Conservation (phyloP, 176 grass and related monocot genomes). For the Cocos nucifera region DNA sequence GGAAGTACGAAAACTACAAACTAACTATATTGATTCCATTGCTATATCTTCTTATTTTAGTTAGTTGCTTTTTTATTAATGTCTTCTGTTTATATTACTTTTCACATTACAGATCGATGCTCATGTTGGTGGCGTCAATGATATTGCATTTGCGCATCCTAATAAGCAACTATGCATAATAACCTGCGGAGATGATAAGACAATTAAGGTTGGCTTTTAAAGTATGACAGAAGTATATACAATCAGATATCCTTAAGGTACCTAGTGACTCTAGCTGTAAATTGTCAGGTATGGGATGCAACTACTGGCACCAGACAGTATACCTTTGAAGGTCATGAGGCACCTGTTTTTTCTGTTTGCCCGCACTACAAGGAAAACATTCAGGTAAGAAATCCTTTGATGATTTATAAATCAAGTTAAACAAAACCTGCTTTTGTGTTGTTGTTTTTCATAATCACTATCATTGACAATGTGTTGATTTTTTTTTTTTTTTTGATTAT, state of each 20-base stretch:
- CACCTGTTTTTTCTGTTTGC: constrained; percentile 97
- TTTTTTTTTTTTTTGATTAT: constrained; percentile 11
- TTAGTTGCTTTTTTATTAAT: constrained; percentile 17
- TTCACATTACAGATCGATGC: constrained; percentile 72
- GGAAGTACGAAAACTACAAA: constrained; percentile 43
- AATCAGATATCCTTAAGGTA: constrained; percentile 3
- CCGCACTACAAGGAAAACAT: constrained; percentile 96
- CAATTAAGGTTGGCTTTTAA: constrained; percentile 57
- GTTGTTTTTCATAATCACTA: constrained; percentile 1
- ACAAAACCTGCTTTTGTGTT: no score
- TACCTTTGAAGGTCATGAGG: constrained; percentile 95
- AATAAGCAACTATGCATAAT: constrained; percentile 96
- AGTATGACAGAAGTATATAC: constrained; percentile 1
- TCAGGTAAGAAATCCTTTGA: constrained; percentile 33
- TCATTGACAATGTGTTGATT: neutral
- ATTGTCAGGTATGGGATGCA: constrained; percentile 86
- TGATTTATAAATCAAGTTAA: no score
- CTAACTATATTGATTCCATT: constrained; percentile 1
- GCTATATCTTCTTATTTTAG: constrained; percentile 9
- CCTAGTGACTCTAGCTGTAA: constrained; percentile 17
- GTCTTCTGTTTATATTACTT: constrained; percentile 25
- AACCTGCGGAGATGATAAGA: constrained; percentile 98
- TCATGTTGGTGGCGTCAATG: constrained; percentile 93
- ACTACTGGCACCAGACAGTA: constrained; percentile 66
- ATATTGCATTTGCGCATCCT: constrained; percentile 96